Evolutionary conservation across 371 early-diverging fungal species (phyloP).

Genomic region (Actinomucor elegans): DNA sequence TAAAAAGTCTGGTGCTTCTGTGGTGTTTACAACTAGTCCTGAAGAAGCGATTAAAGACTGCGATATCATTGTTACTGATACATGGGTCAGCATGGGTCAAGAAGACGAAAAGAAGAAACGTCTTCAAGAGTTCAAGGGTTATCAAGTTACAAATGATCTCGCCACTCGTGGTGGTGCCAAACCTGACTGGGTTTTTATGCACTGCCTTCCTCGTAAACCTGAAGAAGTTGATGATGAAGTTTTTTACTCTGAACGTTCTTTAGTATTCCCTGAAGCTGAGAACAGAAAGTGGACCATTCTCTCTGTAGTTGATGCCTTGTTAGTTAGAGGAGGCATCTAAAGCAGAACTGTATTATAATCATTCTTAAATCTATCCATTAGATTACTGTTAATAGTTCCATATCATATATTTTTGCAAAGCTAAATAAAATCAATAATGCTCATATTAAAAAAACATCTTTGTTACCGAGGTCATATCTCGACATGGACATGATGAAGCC

Average conservation of each 20-base stretch:
- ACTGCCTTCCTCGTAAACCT: slow-evolving; percentile 93
- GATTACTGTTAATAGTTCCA: too few relatives aligned
- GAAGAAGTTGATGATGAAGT: slow-evolving; percentile 97
- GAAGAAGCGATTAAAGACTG: slow-evolving; percentile 77
- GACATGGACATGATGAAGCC: too few relatives aligned
- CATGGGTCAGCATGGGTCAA: slow-evolving; percentile 98
- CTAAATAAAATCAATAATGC: too few relatives aligned
- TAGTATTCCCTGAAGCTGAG: slow-evolving; percentile 96
- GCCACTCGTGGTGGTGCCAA: slow-evolving; percentile 76
- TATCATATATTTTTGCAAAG: too few relatives aligned
- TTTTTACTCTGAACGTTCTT: slow-evolving; percentile 87
- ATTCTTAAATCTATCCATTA: too few relatives aligned
- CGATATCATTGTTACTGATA: slow-evolving; percentile 93
- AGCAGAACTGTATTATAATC: too few relatives aligned
- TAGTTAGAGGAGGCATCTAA: slow-evolving; percentile 53
- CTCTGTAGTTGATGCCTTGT: slow-evolving; percentile 75
- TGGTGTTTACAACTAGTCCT: slow-evolving; percentile 72
- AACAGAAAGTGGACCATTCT: slow-evolving; percentile 97
- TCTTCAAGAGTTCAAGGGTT: slow-evolving; percentile 82
- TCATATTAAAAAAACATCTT: too few relatives aligned
- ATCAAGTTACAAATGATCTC: slow-evolving; percentile 84
- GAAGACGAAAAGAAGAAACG: slow-evolving; percentile 87
- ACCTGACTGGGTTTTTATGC: slow-evolving; percentile 92
- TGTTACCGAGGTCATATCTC: too few relatives aligned
- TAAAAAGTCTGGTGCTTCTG: slow-evolving; percentile 42